These are phyloP conservation scores for Ochetophila trinervis DNA, from an alignment of 306 rosid species.

Conservation along the genomic window DNA sequence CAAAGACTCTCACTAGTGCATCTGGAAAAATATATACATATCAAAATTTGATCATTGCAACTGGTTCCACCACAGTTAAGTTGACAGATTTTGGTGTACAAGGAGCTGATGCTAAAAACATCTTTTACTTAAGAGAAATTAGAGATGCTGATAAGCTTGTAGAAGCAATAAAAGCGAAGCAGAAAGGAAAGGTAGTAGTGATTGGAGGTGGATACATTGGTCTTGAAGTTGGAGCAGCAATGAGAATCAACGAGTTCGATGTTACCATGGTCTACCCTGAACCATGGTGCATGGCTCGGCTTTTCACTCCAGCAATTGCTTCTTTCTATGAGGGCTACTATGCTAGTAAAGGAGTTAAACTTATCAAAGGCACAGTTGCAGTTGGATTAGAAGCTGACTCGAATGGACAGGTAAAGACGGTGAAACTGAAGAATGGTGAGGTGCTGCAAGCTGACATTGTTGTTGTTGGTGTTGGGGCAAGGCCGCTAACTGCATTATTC, in stretches of 20 bases:
- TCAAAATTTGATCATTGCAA: conserved; percentile 37
- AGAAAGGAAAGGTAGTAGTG: conserved; percentile 34
- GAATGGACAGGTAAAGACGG: conserved; percentile 31
- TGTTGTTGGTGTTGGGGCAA: conserved; percentile 43
- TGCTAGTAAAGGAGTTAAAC: conserved; percentile 28
- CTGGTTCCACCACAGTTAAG: conserved; percentile 29
- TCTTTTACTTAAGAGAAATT: conserved; percentile 43
- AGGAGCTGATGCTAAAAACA: conserved; percentile 36
- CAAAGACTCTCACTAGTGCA: conserved; percentile 27
- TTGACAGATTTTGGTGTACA: conserved; percentile 29
- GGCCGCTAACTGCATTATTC: conserved; percentile 31
- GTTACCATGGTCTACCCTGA: conserved; percentile 41
- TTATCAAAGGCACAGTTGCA: conserved; percentile 29
- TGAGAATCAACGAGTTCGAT: conserved; percentile 34
- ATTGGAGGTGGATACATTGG: conserved; percentile 51
- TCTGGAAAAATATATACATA: conserved; percentile 25
- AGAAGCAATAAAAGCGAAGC: conserved; percentile 30
- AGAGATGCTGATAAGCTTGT: conserved; percentile 39
- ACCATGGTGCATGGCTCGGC: conserved; percentile 28
- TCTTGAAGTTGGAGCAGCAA: conserved; percentile 46
- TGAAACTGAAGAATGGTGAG: conserved; percentile 36
- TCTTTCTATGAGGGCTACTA: conserved; percentile 38
- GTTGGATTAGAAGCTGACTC: conserved; percentile 5
- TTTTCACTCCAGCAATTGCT: conserved; percentile 38
- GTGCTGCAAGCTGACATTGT: conserved; percentile 41